phyloP scores from a whole-genome alignment of 2,329 filamentous ascomycete species.

The Neophaeococcomyces mojaviensis region DNA sequence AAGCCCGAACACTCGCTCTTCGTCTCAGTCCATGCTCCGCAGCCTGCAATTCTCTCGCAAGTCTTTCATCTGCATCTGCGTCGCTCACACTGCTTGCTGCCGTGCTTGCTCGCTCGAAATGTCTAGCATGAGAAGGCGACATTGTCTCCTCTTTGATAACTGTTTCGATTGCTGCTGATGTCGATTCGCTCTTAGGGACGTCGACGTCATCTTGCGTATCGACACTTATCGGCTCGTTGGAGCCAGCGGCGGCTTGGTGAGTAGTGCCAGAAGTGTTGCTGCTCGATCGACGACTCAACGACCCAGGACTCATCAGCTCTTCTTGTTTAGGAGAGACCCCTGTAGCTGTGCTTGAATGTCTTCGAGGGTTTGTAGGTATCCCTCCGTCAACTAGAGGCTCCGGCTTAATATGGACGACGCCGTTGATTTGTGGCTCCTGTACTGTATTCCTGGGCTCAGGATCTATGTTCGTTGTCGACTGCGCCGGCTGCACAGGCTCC shows the following conservation, averaged over 20 bases:
- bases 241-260: not conserved
- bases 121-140: slow-evolving; percentile 10
- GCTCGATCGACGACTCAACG: slow-evolving; percentile 14
- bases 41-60: slow-evolving; percentile 21
- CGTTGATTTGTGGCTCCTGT: not conserved
- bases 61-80: slow-evolving; percentile 18
- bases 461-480: not conserved
- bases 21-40: slow-evolving; percentile 21
- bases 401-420: not conserved
- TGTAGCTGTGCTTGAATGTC: slow-evolving; percentile 17
- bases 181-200: too few species aligned
- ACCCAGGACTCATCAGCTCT: slow-evolving; percentile 8
- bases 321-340: slow-evolving; percentile 10
- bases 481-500: slow-evolving; percentile 1
- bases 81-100: slow-evolving; percentile 14
- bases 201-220: not conserved
- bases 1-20: slow-evolving; percentile 21
- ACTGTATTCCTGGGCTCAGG: not conserved
- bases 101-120: not conserved
- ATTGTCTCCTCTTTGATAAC: slow-evolving; percentile 3
- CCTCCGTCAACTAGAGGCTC: not conserved
- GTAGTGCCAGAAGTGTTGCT: slow-evolving; percentile 18
- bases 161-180: not conserved
- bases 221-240: not conserved
- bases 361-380: slow-evolving; percentile 5